These are phyloP conservation scores for Pseudogymnoascus sp. DNA, from an alignment of 2,329 filamentous ascomycete species.

Conservation along the genomic window DNA sequence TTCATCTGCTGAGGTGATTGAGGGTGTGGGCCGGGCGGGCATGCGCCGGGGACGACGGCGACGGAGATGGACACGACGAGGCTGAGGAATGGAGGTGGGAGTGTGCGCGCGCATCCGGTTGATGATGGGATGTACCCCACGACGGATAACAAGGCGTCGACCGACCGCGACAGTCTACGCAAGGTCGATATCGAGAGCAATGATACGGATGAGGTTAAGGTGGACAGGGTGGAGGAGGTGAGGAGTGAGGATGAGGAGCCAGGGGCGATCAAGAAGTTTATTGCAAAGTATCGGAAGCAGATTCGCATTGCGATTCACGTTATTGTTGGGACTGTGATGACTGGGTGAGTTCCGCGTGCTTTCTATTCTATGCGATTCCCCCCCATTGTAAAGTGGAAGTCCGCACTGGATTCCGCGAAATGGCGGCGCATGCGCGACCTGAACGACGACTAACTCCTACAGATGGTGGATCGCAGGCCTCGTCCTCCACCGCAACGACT, in stretches of 20 bases:
- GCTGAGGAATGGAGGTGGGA: neutral
- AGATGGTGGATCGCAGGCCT: slow-evolving; percentile 73
- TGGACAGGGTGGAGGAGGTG: neutral
- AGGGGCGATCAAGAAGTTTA: neutral
- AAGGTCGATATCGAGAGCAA: neutral
- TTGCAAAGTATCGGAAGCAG: neutral
- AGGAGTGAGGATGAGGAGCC: neutral
- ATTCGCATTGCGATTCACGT: neutral
- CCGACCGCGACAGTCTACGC: neutral
- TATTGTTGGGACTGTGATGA: neutral
- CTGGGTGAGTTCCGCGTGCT: neutral
- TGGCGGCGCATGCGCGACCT: neutral
- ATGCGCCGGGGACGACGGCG: neutral
- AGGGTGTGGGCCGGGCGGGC: neutral
- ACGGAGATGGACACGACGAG: neutral
- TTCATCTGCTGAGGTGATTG: neutral
- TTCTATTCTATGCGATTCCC: neutral
- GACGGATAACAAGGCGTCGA: neutral
- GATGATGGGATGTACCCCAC: neutral
- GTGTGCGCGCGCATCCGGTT: neutral
- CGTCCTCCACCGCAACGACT: slow-evolving; percentile 63
- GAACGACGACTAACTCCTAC: slow-evolving; percentile 17
- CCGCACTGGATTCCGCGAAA: neutral
- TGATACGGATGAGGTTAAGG: neutral
- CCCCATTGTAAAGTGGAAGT: neutral